Evolutionary conservation across 805 yeast species (phyloP), one percentile per base, ranked within the genome.

Genomic region (Wickerhamiella domercqiae): DNA sequence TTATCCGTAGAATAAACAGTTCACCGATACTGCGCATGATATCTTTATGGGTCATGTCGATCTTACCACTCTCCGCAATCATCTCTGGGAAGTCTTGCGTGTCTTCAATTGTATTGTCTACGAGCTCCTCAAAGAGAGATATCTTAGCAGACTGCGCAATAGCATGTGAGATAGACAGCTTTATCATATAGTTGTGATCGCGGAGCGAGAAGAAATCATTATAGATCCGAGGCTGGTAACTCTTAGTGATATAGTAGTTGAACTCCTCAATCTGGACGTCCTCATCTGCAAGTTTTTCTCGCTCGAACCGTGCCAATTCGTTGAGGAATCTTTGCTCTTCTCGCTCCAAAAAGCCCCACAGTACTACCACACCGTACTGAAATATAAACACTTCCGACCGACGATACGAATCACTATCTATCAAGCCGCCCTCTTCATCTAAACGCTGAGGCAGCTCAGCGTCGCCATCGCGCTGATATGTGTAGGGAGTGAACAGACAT

Each of bases 1-100:
- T 60, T 42, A 63, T 64, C 16, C 68, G 54, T 46, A 90, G 62
- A 42, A 90, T 90, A 57, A 90, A 90, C 44, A 90, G 67, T 58
- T 90, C 97, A 9, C 98, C 98, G 40, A 90, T 90, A 41, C 90
- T 78, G 61, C 84, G 90, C 97, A 90, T 90, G 39, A 90, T 90
- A 48, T 86, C 94, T 49, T 78, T 87, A 50, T 94, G 73, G 21
- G 78, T 73, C 96, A 90, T 84, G 47, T 79, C 81, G 38, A 90
- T 94, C 56, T 86, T 86, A 52, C 98, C 98, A 7, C 90, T 77
- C 25, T 74, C 73, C 1, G 98, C 96, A 53, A 90, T 82, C 56
- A 86, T 94, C 51, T 82, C 93, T 2, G 98, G 98, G 36, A 90
- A 84, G 51, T 86, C 95, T 54, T 87, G 94, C 1, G 97, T 90